Base-by-base conservation (phyloP, 257 asterid genomes). In the Nicotiana undulata region DNA sequence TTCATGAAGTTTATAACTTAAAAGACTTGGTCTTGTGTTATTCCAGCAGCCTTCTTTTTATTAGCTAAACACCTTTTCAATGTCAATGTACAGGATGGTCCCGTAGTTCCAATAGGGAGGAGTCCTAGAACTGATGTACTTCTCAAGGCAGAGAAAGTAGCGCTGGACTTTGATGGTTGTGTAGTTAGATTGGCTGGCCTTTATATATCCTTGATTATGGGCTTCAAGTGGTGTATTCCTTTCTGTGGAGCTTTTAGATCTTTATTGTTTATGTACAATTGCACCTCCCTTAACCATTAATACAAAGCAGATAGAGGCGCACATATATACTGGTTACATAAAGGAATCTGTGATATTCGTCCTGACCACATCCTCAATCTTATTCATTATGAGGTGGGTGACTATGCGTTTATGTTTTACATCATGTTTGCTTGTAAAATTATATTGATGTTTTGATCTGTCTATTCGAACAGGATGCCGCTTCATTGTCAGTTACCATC, bases 301-400 rank as follows among this genome's bases (percentile, higher is more conserved):
- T 80, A 95, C 97, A 89, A 90, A 87, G 95, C 83, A 79, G 98
- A 94, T 87, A 91, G 97, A 88, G 98, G 98, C 75, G 95, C 98
- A 56, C 99, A 94, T 86, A 75, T 82, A 5, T 91, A 89, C 86
- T 96, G 98, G 98, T 87, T 96, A 91, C 88, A 86, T 81, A 96
- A 96, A 88, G 97, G 97, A 82, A 89, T 79, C 34, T 2, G 9
- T 56, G 98, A 96, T 64, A 26, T 85, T 88, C 96, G 95, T 32
- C 97, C 98, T 3, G 98, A 94, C 87, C 99, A 96, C 87, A 94
- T 96, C 82, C 94, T 96, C 80, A 96, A 96, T 84, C 93, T 93
- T 79, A 91, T 96, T 72, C 98, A 94, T 85, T 96, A 96, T 37
- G 99, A 96, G 98, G 99, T 94, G 70, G 98, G 99, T 94, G 70